Base-by-base conservation (phyloP, 2,329 filamentous ascomycete species). In the Colletotrichum agaves region DNA sequence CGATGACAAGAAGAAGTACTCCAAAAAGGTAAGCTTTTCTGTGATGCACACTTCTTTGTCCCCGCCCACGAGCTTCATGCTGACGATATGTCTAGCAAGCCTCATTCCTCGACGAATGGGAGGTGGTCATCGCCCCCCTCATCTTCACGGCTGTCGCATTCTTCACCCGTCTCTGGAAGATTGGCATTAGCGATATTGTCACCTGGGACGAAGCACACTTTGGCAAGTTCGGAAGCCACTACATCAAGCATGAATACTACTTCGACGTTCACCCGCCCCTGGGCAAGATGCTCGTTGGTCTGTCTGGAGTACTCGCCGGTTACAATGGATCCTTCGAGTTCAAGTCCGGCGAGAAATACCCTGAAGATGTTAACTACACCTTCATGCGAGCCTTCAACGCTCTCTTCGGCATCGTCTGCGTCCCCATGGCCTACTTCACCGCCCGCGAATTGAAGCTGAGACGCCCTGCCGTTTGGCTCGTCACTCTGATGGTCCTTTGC, bases 321-420 rank as follows among this genome's bases (percentile, higher is more conserved):
- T 99, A 99, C 85, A 99, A 99, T 84, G 96, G 96, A 66, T 97
- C 95, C 4, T 99, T 99, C 81, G 96, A 99, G 78, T 99, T 99
- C 87, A 99, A 99, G 82, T 98, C 95, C 61, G 96, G 96, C 78
- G 96, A 98, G 77, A 94, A 88, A 61, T 99, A 99, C 78, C 96
- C 96, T 11, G 89, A 90, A 73, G 93, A 98, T 75, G 86, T 99
- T 77, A 91, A 99, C 84, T 99, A 97, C 80, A 97, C 94, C 74
- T 97, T 97, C 77, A 99, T 99, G 97, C 93, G 96, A 74, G 87
- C 95, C 69, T 99, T 99, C 88, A 99, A 98, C 79, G 92, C 95
- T 71, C 89, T 93, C 71, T 99, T 98, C 78, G 96, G 96, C 69
- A 95, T 94, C 69, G 85, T 96, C 69, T 98, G 93, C 77, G 90